Evolutionary conservation across 495 filamentous ascomycete genomes (phyloP).

Genomic region (Penicillium herquei): DNA sequence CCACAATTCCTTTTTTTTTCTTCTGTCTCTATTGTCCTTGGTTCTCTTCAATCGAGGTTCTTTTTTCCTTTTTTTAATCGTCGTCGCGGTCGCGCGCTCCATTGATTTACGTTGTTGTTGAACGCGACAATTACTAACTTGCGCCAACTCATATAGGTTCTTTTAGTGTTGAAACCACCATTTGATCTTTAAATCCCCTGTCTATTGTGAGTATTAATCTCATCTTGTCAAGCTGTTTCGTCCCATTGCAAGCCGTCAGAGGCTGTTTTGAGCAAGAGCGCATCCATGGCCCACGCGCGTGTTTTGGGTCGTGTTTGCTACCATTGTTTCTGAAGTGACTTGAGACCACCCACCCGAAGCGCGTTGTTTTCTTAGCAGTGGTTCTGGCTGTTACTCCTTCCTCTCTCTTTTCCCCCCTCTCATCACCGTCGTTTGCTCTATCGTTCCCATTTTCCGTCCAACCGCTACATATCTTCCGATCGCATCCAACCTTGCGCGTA

Average conservation of each 20-base stretch:
- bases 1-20: conserved; percentile 22
- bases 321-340: too few species aligned
- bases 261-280: neutral
- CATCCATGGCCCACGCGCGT: neutral
- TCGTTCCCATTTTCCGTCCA: neutral
- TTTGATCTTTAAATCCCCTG: neutral
- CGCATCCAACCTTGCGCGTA: neutral
- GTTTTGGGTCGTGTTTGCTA: neutral
- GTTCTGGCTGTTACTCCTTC: neutral
- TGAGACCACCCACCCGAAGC: neutral
- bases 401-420: neutral
- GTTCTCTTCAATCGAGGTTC: conserved; percentile 13
- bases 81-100: conserved; percentile 19
- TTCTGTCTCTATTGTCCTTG: conserved; percentile 14
- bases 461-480: neutral
- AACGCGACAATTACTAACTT: conserved; percentile 8
- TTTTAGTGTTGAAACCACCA: neutral
- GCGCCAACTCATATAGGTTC: conserved; percentile 3
- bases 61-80: conserved; percentile 21
- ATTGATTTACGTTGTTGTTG: neutral
- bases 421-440: neutral
- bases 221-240: neutral
- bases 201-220: neutral
- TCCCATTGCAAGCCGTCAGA: neutral
- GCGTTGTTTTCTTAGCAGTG: neutral